These are phyloP conservation scores for Chaetomium strumarium DNA, from an alignment of 2,329 filamentous ascomycete species.

Conservation along the genomic window DNA sequence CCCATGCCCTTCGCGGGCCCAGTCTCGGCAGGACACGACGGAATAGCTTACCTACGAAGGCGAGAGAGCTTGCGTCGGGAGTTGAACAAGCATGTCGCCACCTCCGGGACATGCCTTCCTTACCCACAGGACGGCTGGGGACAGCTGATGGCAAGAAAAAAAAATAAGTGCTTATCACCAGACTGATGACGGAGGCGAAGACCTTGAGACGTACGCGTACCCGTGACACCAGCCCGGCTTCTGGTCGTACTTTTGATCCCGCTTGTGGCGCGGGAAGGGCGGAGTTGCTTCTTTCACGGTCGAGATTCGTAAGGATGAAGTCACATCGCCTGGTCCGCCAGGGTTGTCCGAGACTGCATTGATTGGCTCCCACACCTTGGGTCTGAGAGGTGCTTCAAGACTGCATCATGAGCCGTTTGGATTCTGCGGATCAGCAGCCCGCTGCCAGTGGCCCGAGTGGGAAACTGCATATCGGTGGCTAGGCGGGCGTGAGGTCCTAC, in stretches of 20 bases:
- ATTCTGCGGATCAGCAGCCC: constrained; percentile 18
- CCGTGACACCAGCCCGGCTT: not conserved
- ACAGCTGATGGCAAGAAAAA: no score
- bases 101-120: no score
- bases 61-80: no score
- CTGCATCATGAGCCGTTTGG: constrained; percentile 15
- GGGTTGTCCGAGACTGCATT: constrained; percentile 13
- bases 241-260: not conserved
- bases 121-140: no score
- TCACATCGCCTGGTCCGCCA: not conserved
- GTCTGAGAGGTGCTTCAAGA: constrained; percentile 15
- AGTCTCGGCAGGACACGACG: no score
- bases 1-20: no score
- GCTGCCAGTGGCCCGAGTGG: not conserved
- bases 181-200: no score
- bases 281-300: not conserved
- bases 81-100: no score
- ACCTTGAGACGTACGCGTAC: not conserved
- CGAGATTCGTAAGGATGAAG: not conserved
- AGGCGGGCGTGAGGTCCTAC: not conserved
- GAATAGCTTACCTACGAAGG: no score
- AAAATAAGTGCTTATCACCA: no score
- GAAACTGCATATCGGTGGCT: constrained; percentile 3
- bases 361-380: constrained; percentile 18
- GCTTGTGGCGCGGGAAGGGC: not conserved